Evolutionary conservation across 306 rosid species (phyloP).

Genomic region (Comarum palustre): DNA sequence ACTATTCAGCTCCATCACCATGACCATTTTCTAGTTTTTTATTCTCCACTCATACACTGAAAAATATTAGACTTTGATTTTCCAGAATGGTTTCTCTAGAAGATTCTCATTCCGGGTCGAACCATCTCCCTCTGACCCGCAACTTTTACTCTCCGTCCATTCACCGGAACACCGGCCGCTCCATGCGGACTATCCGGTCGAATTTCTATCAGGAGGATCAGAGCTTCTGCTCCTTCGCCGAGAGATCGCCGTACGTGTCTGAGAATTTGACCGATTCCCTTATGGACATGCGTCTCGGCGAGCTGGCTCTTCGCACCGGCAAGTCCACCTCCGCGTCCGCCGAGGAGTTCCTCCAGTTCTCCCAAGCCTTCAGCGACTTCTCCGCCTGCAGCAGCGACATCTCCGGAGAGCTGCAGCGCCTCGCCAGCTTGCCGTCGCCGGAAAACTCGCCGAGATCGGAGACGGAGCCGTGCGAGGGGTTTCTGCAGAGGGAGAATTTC

Average conservation of each 20-base stretch:
- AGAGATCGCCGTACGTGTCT: slow-evolving; percentile 52
- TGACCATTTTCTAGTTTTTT: background rate
- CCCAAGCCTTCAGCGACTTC: slow-evolving; percentile 82
- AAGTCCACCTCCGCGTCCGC: slow-evolving; percentile 36
- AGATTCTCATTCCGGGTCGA: slow-evolving; percentile 61
- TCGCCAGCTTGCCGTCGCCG: slow-evolving; percentile 64
- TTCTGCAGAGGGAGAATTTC: slow-evolving; percentile 77
- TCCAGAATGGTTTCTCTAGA: slow-evolving; percentile 70
- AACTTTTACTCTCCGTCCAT: slow-evolving; percentile 42
- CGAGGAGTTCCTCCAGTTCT: slow-evolving; percentile 72
- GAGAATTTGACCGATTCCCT: slow-evolving; percentile 78
- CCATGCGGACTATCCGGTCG: slow-evolving; percentile 91
- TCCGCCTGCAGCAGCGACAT: slow-evolving; percentile 91
- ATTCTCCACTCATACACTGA: background rate
- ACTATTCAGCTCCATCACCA: background rate
- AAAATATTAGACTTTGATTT: background rate
- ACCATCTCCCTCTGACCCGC: slow-evolving; percentile 44
- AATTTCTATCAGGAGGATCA: slow-evolving; percentile 60
- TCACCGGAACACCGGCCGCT: slow-evolving; percentile 63
- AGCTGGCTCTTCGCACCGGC: slow-evolving; percentile 56
- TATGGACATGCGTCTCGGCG: slow-evolving; percentile 82
- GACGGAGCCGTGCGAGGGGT: slow-evolving; percentile 81
- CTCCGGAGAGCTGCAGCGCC: slow-evolving; percentile 83
- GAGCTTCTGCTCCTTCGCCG: slow-evolving; percentile 41
- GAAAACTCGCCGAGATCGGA: slow-evolving; percentile 33